These are phyloP conservation scores for Euphorbia lathyris DNA, from an alignment of 345 rosid species.

Conservation along the genomic window DNA sequence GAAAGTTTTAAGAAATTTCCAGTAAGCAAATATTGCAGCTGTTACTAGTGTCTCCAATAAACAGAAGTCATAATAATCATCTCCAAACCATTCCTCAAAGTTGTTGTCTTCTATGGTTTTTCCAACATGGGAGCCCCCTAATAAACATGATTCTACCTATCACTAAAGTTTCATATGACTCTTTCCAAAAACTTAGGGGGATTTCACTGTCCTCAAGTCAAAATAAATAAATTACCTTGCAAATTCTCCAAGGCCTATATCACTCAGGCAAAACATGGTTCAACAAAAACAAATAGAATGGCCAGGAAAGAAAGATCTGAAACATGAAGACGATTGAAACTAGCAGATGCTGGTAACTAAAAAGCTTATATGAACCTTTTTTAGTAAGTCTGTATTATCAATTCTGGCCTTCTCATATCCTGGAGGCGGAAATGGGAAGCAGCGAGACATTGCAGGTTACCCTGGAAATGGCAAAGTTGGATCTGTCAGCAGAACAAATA, in stretches of 20 bases:
- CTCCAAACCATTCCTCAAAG: neutral
- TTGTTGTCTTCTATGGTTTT: neutral
- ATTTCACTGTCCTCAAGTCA: neutral
- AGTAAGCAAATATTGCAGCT: neutral
- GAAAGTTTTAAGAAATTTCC: neutral
- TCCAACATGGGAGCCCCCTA: neutral
- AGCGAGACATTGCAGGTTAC: conserved; percentile 85
- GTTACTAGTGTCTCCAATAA: neutral
- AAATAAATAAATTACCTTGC: neutral
- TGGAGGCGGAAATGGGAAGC: conserved; percentile 98
- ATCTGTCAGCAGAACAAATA: conserved; percentile 30
- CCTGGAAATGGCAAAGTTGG: conserved; percentile 30
- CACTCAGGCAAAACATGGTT: too few species aligned
- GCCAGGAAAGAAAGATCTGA: conserved; percentile 1
- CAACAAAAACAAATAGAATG: neutral
- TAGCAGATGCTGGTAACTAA: conserved; percentile 6
- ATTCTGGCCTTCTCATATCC: conserved; percentile 80
- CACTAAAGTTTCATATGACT: neutral
- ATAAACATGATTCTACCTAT: neutral
- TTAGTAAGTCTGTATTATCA: conserved; percentile 50
- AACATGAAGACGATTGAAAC: conserved; percentile 1
- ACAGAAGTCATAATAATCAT: neutral
- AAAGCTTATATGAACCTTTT: conserved; percentile 48
- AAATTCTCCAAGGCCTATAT: neutral
- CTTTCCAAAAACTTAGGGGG: neutral